Conservation (phyloP, 768 basidiomycete species). For the Phylloporus sp. region DNA sequence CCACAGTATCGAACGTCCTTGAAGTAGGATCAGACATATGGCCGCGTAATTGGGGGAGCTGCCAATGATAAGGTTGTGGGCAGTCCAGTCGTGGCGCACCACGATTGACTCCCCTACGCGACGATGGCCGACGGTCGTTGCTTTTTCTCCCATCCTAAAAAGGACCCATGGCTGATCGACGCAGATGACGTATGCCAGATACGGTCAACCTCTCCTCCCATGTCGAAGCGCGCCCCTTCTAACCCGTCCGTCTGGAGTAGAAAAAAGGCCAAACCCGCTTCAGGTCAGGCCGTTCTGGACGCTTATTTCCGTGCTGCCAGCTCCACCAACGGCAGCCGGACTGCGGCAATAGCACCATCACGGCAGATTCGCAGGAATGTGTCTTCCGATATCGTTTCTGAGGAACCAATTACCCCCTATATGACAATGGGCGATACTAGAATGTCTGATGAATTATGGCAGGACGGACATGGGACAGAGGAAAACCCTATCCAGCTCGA, state of each 20-base stretch:
- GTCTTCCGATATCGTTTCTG: slow-evolving; percentile 16
- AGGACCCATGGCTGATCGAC: slow-evolving; percentile 23
- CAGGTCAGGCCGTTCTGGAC: slow-evolving; percentile 21
- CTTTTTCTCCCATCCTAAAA: slow-evolving; percentile 15
- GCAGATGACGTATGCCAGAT: slow-evolving; percentile 23
- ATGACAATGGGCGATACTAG: slow-evolving; percentile 1
- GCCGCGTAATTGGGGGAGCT: slow-evolving; percentile 4
- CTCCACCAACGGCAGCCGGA: slow-evolving; percentile 12
- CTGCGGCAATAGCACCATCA: slow-evolving; percentile 10
- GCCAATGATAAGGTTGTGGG: slow-evolving; percentile 9
- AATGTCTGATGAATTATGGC: slow-evolving; percentile 10
- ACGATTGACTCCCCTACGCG: background rate
- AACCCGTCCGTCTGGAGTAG: slow-evolving; percentile 7
- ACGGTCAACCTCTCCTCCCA: slow-evolving; percentile 10
- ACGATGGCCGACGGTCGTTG: background rate
- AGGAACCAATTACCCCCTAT: slow-evolving; percentile 9
- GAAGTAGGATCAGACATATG: slow-evolving; percentile 1
- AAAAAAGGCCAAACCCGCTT: slow-evolving; percentile 21
- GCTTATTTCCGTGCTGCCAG: slow-evolving; percentile 22
- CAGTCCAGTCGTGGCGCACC: slow-evolving; percentile 15
- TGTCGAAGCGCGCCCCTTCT: slow-evolving; percentile 19
- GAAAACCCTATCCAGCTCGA: slow-evolving; percentile 25
- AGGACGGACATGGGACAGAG: slow-evolving; percentile 22
- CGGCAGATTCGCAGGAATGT: slow-evolving; percentile 14
- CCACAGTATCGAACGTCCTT: background rate